Base-by-base conservation (phyloP, 1,284 basidiomycete species). In the Sparassis latifolia region DNA sequence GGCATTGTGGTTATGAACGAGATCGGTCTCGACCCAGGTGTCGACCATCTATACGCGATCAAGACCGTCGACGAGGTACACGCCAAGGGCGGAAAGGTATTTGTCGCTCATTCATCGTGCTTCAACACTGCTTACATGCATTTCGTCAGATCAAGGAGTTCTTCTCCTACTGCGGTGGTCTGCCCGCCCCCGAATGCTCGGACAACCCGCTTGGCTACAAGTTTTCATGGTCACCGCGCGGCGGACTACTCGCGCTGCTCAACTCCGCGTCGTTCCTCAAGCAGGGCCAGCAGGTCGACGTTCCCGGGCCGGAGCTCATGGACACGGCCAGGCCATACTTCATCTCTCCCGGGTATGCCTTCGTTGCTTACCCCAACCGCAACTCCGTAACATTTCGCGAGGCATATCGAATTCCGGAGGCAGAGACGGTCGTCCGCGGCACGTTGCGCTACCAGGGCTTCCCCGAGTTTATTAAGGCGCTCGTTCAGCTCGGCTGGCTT, bases 171-270 rank as follows among this genome's bases (percentile, higher is more conserved):
- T 99, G 97, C 62, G 94, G 96, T 69, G 97, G 96, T 53, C 85
- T 97, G 40, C 93, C 94, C 50, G 91, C 94, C 2, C 93, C 95
- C 12, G 84, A 92, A 62, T 84, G 87, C 60, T 84, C 92, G 10
- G 84, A 86, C 65, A 99, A 98, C 76, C 95, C 97, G 5, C 86
- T 99, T 54, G 96, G 97, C 32, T 99, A 98, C 85, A 98, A 98
- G 72, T 98, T 99, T 78, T 97, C 93, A 37, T 99, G 97, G 97
- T 97, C 94, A 2, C 92, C 94, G 32, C 89, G 93, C 44, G 97
- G 96, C 53, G 94, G 97, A 44, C 84, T 99, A 48, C 86, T 98
- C 60, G 96, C 96, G 4, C 81, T 97, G 52, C 83, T 96, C 61
- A 99, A 98, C 78, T 79, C 82, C 44, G 97, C 93, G 43, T 85